Conservation (phyloP, 2,329 filamentous ascomycete species). For the Phaeosphaeria sp. region DNA sequence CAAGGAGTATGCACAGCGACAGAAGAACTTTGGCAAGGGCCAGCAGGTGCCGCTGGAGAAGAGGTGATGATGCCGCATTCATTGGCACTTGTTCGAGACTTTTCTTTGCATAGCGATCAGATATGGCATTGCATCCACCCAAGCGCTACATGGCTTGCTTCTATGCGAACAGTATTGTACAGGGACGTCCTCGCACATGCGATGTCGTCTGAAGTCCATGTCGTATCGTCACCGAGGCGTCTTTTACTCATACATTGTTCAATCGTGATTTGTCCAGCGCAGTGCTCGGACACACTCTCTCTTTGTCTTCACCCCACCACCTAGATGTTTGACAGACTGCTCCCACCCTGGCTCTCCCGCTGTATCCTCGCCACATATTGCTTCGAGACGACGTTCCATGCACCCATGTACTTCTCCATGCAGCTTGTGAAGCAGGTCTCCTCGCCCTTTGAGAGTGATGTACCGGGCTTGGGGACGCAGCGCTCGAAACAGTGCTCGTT, state of each 20-base stretch:
- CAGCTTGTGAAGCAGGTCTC: slow-evolving; percentile 58
- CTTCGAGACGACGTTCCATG: slow-evolving; percentile 59
- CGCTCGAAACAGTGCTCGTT: slow-evolving; percentile 64
- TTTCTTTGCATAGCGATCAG: slow-evolving; percentile 1
- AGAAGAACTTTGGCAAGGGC: slow-evolving; percentile 53
- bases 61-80: no score
- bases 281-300: background rate
- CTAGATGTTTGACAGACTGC: background rate
- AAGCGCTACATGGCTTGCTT: background rate
- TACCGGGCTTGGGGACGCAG: slow-evolving; percentile 60
- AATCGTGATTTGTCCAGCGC: background rate
- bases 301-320: background rate
- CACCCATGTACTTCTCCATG: slow-evolving; percentile 64
- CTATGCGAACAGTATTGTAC: slow-evolving; percentile 2
- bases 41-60: slow-evolving; percentile 1
- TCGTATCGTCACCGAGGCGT: background rate
- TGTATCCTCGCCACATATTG: slow-evolving; percentile 59
- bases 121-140: background rate
- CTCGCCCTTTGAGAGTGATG: slow-evolving; percentile 58
- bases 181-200: slow-evolving; percentile 1
- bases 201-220: slow-evolving; percentile 1
- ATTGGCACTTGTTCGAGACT: no score
- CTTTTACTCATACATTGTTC: background rate
- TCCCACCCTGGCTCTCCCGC: slow-evolving; percentile 36
- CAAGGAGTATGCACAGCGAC: slow-evolving; percentile 73